Evolutionary conservation across 2,329 filamentous ascomycete species (phyloP).

Genomic region (Cucurbitaria berberidis): DNA sequence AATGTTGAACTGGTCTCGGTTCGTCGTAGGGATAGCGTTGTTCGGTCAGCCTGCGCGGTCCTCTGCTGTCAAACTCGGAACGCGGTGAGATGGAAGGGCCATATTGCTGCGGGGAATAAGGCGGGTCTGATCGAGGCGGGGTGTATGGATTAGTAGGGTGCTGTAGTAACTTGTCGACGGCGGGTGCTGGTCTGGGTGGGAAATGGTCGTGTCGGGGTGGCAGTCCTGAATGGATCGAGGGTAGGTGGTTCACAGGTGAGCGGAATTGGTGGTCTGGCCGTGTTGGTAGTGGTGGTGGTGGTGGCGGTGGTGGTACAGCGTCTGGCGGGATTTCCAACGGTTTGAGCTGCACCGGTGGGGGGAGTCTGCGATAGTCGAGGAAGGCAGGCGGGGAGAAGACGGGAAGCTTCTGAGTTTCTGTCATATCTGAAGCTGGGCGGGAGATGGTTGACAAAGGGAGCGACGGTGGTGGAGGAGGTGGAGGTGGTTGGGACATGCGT

Average conservation of each 20-base stretch:
- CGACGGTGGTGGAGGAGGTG: slow-evolving; percentile 50
- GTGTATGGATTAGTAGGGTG: slow-evolving; percentile 47
- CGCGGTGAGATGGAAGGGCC: slow-evolving; percentile 46
- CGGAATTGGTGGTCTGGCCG: slow-evolving; percentile 48
- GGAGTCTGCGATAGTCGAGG: slow-evolving; percentile 47
- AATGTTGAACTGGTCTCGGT: slow-evolving; percentile 34
- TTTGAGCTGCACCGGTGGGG: slow-evolving; percentile 50
- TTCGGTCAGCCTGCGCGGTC: slow-evolving; percentile 34
- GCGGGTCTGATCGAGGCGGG: slow-evolving; percentile 48
- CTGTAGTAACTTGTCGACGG: slow-evolving; percentile 45
- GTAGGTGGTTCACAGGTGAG: slow-evolving; percentile 47
- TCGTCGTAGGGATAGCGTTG: slow-evolving; percentile 46
- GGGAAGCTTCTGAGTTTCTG: slow-evolving; percentile 53
- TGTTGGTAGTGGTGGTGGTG: no score
- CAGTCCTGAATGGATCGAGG: slow-evolving; percentile 45
- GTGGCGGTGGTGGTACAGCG: slow-evolving; percentile 47
- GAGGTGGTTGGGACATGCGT: slow-evolving; percentile 53
- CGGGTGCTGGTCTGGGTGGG: slow-evolving; percentile 38
- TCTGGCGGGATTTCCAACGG: slow-evolving; percentile 48
- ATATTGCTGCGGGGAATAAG: slow-evolving; percentile 50
- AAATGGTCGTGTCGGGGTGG: slow-evolving; percentile 39
- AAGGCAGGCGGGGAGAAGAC: slow-evolving; percentile 50
- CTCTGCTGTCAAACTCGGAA: slow-evolving; percentile 43
- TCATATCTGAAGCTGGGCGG: slow-evolving; percentile 50
- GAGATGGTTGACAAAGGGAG: slow-evolving; percentile 49